These are phyloP conservation scores for Graphium sp. DNA, from an alignment of 2,329 filamentous ascomycete species.

Conservation along the genomic window DNA sequence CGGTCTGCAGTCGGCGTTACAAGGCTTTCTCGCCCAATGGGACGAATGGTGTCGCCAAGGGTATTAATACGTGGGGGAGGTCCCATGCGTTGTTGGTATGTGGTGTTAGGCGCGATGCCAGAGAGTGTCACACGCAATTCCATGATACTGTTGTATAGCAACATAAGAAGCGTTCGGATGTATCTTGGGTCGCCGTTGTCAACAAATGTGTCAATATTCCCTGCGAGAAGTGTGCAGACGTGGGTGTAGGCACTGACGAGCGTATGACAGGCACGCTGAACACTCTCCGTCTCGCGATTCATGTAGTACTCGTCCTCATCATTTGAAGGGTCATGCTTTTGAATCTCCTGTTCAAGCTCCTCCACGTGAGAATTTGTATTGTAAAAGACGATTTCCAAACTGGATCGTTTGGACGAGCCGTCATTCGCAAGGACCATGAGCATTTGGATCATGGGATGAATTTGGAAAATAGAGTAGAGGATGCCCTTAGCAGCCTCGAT, in stretches of 20 bases:
- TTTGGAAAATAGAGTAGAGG: constrained; percentile 49
- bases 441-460: constrained; percentile 51
- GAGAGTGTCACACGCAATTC: constrained; percentile 41
- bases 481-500: constrained; percentile 50
- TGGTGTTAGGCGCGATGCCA: constrained; percentile 9
- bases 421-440: constrained; percentile 45
- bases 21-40: constrained; percentile 32
- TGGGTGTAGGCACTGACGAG: constrained; percentile 49
- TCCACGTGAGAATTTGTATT: constrained; percentile 51
- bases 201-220: constrained; percentile 47
- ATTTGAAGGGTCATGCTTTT: constrained; percentile 34
- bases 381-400: constrained; percentile 50
- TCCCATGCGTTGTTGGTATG: not conserved
- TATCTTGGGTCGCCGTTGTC: constrained; percentile 50
- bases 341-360: constrained; percentile 47
- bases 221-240: constrained; percentile 41
- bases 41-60: constrained; percentile 30
- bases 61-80: no score
- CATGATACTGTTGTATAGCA: constrained; percentile 51
- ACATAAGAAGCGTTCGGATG: constrained; percentile 45
- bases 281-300: constrained; percentile 42
- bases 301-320: constrained; percentile 27
- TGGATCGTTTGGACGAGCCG: constrained; percentile 41
- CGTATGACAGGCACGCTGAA: constrained; percentile 45
- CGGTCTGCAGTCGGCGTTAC: constrained; percentile 35